A percentile compares a stretch with the other conserved stretches of the same genome.
These are phyloP conservation scores for Melanogaster broomeanus DNA, from an alignment of 768 basidiomycete genomes.

Conservation along the genomic window DNA sequence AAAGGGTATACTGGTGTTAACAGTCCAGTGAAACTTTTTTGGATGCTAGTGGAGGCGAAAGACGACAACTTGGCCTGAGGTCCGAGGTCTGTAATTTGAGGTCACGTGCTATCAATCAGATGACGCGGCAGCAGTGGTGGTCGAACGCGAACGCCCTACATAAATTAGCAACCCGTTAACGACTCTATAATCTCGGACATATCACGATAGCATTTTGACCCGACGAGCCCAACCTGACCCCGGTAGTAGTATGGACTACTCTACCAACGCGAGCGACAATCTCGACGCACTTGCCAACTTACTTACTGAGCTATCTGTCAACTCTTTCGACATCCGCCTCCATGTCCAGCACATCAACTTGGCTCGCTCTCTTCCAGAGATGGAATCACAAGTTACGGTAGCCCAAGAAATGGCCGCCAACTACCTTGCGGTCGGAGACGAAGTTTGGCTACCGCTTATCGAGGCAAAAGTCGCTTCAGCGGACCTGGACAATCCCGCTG, in stretches of 20 bases:
- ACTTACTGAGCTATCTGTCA: slow-evolving; percentile 57
- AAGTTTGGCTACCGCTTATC: slow-evolving; percentile 75
- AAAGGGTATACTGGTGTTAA: too few species aligned
- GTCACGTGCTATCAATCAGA: too few species aligned
- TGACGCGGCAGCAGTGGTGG: too few species aligned
- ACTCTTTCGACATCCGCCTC: slow-evolving; percentile 60
- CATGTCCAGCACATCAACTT: slow-evolving; percentile 71
- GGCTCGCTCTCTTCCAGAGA: slow-evolving; percentile 52
- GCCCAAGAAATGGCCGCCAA: slow-evolving; percentile 70
- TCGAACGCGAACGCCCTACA: too few species aligned
- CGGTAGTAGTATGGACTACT: slow-evolving; percentile 49
- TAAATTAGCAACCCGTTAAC: too few species aligned
- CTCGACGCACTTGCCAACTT: slow-evolving; percentile 65
- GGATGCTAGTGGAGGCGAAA: too few species aligned
- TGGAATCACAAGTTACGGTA: slow-evolving; percentile 57
- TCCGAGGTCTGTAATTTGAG: too few species aligned
- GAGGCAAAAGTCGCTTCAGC: slow-evolving; percentile 50
- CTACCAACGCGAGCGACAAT: slow-evolving; percentile 35
- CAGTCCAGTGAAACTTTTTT: too few species aligned
- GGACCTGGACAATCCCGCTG: slow-evolving; percentile 53
- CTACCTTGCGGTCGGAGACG: slow-evolving; percentile 63
- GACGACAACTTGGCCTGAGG: too few species aligned
- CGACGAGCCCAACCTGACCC: too few species aligned
- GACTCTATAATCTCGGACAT: too few species aligned
- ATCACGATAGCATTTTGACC: too few species aligned